Evolutionary conservation across 139 green algal genomes (phyloP).

Genomic region (Chlamydomonas incerta): DNA sequence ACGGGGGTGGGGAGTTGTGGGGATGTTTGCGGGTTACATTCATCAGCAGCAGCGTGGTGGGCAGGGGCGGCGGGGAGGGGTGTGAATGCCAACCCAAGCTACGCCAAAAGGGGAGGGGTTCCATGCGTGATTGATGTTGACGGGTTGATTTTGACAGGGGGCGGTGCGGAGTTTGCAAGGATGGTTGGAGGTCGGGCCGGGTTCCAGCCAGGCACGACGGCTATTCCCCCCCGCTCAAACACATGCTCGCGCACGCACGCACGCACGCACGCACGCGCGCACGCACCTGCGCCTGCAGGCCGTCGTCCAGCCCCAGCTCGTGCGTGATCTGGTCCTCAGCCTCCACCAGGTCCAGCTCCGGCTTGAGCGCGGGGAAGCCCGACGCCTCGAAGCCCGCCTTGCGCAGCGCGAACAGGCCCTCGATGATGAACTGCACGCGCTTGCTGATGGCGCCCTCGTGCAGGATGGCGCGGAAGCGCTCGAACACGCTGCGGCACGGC

Average conservation of each 20-base stretch:
- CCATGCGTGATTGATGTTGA: no score
- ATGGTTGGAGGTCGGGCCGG: no score
- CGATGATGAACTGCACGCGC: conserved; percentile 93
- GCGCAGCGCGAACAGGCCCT: conserved; percentile 91
- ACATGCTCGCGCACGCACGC: neutral
- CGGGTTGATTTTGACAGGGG: no score
- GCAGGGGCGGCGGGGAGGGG: no score
- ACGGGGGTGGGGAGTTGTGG: no score
- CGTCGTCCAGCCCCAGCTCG: conserved; percentile 85
- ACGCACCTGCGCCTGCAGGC: conserved; percentile 57
- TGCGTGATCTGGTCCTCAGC: conserved; percentile 97
- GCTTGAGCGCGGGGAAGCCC: conserved; percentile 74
- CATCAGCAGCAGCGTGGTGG: no score
- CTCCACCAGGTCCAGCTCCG: conserved; percentile 95
- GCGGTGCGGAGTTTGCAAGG: no score
- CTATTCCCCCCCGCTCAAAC: neutral
- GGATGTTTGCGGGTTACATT: no score
- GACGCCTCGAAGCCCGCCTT: conserved; percentile 85
- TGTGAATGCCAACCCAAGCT: no score
- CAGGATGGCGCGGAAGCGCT: conserved; percentile 91
- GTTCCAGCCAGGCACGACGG: no score
- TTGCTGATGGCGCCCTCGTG: conserved; percentile 92
- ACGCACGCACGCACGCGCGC: conserved; percentile 23
- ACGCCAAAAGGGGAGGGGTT: no score
- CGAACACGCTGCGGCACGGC: conserved; percentile 79